Evolutionary conservation across 177 flowering plant genomes (phyloP).

Genomic region (Vitis hybrid): DNA sequence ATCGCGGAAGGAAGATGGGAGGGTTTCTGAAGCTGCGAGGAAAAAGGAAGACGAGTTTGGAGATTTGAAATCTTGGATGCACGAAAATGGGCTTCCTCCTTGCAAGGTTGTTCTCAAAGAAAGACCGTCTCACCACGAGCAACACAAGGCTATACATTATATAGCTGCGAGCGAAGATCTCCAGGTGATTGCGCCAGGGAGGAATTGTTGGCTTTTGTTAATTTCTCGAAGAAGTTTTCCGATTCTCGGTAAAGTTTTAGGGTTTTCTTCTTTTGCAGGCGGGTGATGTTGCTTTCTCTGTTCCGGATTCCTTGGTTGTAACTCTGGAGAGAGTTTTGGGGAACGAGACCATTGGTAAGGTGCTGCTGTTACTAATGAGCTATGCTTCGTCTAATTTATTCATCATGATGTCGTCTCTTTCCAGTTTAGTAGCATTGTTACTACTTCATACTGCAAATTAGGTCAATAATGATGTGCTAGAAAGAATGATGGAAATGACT

Average conservation of each 20-base stretch:
- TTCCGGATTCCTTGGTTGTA: conserved; percentile 87
- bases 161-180: conserved; percentile 94
- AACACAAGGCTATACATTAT: conserved; percentile 67
- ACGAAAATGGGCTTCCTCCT: conserved; percentile 79
- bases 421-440: too few species aligned
- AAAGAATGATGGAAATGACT: too few species aligned
- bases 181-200: conserved; percentile 40
- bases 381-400: too few species aligned
- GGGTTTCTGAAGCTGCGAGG: conserved; percentile 23
- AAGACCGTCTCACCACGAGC: conserved; percentile 51
- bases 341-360: conserved; percentile 82
- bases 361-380: conserved; percentile 4
- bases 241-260: neutral
- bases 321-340: conserved; percentile 95
- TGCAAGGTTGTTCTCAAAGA: conserved; percentile 83
- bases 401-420: too few species aligned
- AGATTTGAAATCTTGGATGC: conserved; percentile 95
- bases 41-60: conserved; percentile 37
- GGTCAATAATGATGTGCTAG: too few species aligned
- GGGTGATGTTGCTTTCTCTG: conserved; percentile 88
- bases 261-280: conserved; percentile 36
- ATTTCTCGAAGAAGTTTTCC: neutral
- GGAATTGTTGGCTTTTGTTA: neutral
- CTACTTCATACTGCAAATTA: too few species aligned
- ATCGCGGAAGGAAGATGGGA: conserved; percentile 38